Evolutionary conservation across 768 basidiomycete genomes (phyloP).

Genomic region (Roridomyces roridus): DNA sequence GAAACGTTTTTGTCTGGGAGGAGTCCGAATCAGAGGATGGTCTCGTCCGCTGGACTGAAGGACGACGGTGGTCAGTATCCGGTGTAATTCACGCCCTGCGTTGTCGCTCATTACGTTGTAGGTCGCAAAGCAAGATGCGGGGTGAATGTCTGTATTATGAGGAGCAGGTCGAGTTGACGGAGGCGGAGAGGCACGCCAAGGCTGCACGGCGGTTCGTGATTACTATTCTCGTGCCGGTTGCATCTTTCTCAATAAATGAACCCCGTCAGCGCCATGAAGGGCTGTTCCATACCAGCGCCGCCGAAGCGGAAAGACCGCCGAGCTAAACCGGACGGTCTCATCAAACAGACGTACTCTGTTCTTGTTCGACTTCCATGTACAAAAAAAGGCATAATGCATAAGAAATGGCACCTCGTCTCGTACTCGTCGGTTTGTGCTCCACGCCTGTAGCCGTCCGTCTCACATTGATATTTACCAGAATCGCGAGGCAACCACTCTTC

Average conservation of each 20-base stretch:
- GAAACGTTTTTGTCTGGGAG: conserved; percentile 73
- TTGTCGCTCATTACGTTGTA: conserved; percentile 24
- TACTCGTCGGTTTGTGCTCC: conserved; percentile 49
- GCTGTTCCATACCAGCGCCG: conserved; percentile 47
- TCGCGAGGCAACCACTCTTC: conserved; percentile 50
- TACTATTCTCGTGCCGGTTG: not conserved
- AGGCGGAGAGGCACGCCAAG: conserved; percentile 64
- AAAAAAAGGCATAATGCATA: conserved; percentile 42
- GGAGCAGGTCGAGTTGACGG: conserved; percentile 64
- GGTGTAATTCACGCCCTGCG: too few species aligned
- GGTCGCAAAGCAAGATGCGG: conserved; percentile 73
- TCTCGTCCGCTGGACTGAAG: conserved; percentile 69
- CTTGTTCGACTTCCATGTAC: conserved; percentile 54
- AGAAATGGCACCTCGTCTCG: conserved; percentile 69
- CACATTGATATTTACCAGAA: not conserved
- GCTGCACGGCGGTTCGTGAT: conserved; percentile 55
- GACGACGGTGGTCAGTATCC: conserved; percentile 55
- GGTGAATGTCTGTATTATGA: conserved; percentile 70
- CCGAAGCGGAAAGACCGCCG: conserved; percentile 64
- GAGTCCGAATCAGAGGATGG: conserved; percentile 60
- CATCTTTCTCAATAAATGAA: too few species aligned
- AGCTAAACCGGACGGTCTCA: conserved; percentile 63
- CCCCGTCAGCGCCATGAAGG: conserved; percentile 57
- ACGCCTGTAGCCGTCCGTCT: not conserved
- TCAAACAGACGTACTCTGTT: conserved; percentile 71